Percentiles rank a stretch among this genome's conserved stretches.
Conservation (phyloP, 1,284 basidiomycete genomes). For the Sutorius eximius region DNA sequence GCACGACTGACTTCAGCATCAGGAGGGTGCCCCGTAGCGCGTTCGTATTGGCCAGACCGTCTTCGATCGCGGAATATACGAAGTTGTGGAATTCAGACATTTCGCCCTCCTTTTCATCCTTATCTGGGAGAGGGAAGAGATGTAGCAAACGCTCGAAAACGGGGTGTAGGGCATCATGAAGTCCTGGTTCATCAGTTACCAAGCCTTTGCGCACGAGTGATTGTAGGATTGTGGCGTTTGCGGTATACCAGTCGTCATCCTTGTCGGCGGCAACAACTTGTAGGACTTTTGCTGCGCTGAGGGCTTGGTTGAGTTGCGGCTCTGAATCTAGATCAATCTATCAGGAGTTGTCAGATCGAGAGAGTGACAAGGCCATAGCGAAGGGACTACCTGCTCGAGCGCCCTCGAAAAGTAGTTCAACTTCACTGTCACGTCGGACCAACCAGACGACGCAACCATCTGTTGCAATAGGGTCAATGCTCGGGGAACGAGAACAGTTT, state of each 20-base stretch:
- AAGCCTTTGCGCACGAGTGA: constrained; percentile 90
- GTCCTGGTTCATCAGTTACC: constrained; percentile 67
- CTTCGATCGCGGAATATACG: constrained; percentile 75
- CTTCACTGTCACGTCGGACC: constrained; percentile 94
- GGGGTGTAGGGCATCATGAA: constrained; percentile 81
- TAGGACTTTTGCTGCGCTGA: constrained; percentile 88
- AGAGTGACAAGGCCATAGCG: neutral
- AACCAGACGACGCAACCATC: constrained; percentile 80
- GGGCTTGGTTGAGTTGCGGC: constrained; percentile 64
- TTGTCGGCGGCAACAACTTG: constrained; percentile 86
- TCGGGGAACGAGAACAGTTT: constrained; percentile 68
- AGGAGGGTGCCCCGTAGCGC: constrained; percentile 80
- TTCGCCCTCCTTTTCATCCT: constrained; percentile 70
- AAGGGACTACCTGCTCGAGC: constrained; percentile 68
- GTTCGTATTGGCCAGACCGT: constrained; percentile 77
- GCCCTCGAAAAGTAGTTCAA: constrained; percentile 85
- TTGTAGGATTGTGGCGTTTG: constrained; percentile 80
- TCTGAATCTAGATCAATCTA: constrained; percentile 77
- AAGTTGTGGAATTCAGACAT: constrained; percentile 79
- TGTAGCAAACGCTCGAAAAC: constrained; percentile 85
- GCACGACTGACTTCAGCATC: constrained; percentile 88
- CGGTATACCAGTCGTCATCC: constrained; percentile 79
- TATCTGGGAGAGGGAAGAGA: constrained; percentile 82
- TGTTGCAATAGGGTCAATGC: constrained; percentile 81
- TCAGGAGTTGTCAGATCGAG: constrained; percentile 20